Conservation (phyloP, 129 eudicot species). For the Artemisia tridentata region DNA sequence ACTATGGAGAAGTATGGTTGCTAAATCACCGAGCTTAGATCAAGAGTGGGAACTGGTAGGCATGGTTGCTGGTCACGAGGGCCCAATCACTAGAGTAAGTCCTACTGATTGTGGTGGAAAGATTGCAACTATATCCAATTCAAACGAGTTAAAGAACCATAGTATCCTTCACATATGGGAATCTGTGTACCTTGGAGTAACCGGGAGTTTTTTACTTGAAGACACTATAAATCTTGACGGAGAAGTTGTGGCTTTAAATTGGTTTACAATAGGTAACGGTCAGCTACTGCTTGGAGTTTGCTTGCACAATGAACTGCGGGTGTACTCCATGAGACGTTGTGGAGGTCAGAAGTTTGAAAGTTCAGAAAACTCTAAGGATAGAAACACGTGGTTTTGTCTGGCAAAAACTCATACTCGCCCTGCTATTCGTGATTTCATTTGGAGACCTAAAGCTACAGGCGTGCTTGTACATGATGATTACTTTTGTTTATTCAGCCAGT, state of each 20-base stretch:
- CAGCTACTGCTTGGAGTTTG: constrained; percentile 71
- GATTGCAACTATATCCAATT: constrained; percentile 60
- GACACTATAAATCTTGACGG: constrained; percentile 62
- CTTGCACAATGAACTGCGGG: constrained; percentile 60
- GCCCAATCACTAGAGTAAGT: constrained; percentile 51
- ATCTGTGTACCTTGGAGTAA: constrained; percentile 50
- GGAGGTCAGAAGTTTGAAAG: constrained; percentile 43
- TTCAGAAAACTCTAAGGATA: constrained; percentile 36
- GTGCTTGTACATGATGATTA: constrained; percentile 65
- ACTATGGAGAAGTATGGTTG: constrained; percentile 69
- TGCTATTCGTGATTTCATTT: constrained; percentile 53
- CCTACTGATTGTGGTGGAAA: constrained; percentile 61
- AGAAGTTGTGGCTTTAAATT: constrained; percentile 54
- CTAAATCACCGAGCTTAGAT: constrained; percentile 30
- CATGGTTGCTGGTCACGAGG: constrained; percentile 43
- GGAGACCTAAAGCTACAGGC: constrained; percentile 73
- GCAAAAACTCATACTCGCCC: constrained; percentile 49
- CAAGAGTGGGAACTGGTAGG: constrained; percentile 84
- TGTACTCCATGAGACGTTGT: constrained; percentile 54
- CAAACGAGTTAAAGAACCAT: constrained; percentile 28
- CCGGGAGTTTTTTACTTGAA: constrained; percentile 68
- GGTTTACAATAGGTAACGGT: constrained; percentile 76
- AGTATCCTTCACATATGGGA: constrained; percentile 66
- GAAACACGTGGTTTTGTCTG: constrained; percentile 69
- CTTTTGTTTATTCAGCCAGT: constrained; percentile 66